Conservation (phyloP, 2,329 filamentous ascomycete species). For the Exophiala alcalophila region DNA sequence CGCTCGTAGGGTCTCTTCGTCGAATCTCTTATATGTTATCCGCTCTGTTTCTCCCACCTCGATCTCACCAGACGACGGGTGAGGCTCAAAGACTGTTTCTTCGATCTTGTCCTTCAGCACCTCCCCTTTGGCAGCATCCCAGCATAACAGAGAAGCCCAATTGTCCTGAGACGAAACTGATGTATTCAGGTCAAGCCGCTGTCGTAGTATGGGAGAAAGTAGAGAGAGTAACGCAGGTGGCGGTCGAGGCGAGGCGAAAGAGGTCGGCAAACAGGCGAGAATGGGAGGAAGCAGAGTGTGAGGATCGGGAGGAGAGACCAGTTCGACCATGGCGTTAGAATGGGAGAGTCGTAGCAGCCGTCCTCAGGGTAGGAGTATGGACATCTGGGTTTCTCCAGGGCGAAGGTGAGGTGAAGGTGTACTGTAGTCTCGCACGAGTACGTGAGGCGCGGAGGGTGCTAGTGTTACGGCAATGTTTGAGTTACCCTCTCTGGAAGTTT, state of each 20-base stretch:
- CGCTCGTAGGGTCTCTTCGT: constrained; percentile 60
- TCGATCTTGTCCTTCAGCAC: constrained; percentile 54
- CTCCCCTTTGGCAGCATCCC: constrained; percentile 54
- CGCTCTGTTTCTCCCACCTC: constrained; percentile 58
- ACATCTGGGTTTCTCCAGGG: too few relatives aligned
- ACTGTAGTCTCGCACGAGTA: too few relatives aligned
- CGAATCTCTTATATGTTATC: constrained; percentile 57
- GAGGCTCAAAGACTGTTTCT: constrained; percentile 57
- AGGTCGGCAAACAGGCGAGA: constrained; percentile 61
- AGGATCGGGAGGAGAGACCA: constrained; percentile 55
- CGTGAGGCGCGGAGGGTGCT: too few relatives aligned
- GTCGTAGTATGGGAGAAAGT: constrained; percentile 61
- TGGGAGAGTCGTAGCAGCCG: too few relatives aligned
- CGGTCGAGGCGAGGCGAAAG: constrained; percentile 57
- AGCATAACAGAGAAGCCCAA: constrained; percentile 60
- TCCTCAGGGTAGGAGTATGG: too few relatives aligned
- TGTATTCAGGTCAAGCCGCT: constrained; percentile 58
- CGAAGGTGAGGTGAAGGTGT: too few relatives aligned
- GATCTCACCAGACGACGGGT: constrained; percentile 63
- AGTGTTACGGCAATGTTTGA: too few relatives aligned
- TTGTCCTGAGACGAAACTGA: constrained; percentile 46
- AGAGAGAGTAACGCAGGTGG: constrained; percentile 60
- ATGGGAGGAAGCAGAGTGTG: constrained; percentile 59
- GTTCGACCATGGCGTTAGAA: constrained; percentile 54
- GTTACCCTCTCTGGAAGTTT: too few relatives aligned